Evolutionary conservation across 2,329 filamentous ascomycete genomes (phyloP).

Genomic region (Aphanocladium album): DNA sequence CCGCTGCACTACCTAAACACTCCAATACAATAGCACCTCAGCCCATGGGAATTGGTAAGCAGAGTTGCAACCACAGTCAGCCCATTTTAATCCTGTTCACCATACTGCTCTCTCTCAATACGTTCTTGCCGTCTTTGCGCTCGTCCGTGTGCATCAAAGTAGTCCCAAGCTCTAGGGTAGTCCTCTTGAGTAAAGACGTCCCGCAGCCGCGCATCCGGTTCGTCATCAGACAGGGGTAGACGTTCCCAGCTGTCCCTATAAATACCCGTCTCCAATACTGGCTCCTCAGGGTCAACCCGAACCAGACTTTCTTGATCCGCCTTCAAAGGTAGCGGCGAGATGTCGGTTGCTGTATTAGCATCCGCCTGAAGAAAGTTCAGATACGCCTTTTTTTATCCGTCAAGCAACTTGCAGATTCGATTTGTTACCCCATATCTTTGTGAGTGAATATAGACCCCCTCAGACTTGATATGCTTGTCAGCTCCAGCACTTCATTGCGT

Average conservation of each 20-base stretch:
- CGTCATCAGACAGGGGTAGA: slow-evolving; percentile 17
- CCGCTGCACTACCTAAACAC: too few species aligned
- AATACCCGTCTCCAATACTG: slow-evolving; percentile 19
- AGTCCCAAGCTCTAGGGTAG: background rate
- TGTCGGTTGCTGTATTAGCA: background rate
- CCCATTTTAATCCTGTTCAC: too few species aligned
- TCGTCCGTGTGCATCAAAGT: background rate
- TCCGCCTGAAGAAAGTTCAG: slow-evolving; percentile 14
- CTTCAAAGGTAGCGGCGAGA: slow-evolving; percentile 16
- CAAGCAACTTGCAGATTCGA: slow-evolving; percentile 18
- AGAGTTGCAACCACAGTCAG: too few species aligned
- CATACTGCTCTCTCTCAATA: too few species aligned
- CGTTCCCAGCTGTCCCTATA: slow-evolving; percentile 27
- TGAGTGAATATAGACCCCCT: slow-evolving; percentile 16
- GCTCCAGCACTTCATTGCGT: too few species aligned
- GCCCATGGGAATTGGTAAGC: too few species aligned
- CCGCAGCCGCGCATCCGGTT: background rate
- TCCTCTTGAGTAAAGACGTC: background rate
- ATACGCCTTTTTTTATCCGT: slow-evolving; percentile 16
- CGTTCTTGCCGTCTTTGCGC: too few species aligned
- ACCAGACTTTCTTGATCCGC: slow-evolving; percentile 17
- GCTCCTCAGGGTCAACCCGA: slow-evolving; percentile 24
- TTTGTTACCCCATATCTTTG: slow-evolving; percentile 14
- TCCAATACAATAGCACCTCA: too few species aligned
- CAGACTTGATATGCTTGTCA: too few species aligned